These are phyloP conservation scores for Helicostylum pulchrum DNA, from an alignment of 192 early-diverging fungal species.

Conservation along the genomic window DNA sequence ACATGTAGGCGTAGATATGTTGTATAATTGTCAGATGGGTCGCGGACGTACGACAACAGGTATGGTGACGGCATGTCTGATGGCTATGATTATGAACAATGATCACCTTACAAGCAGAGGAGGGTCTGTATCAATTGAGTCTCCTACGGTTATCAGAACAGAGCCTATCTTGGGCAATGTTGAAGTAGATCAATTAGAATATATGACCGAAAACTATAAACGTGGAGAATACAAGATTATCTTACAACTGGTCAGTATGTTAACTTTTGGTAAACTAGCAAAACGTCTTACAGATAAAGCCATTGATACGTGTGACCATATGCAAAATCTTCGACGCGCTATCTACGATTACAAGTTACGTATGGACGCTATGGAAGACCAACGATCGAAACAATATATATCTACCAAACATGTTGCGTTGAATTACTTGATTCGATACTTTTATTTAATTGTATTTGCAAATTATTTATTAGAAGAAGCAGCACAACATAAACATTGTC, in stretches of 20 bases:
- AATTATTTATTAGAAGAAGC: conserved; percentile 55
- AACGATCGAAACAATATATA: conserved; percentile 34
- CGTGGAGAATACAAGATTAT: conserved; percentile 57
- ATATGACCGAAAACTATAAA: conserved; percentile 22
- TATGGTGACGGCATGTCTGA: conserved; percentile 50
- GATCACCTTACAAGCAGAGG: neutral
- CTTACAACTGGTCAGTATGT: conserved; percentile 49
- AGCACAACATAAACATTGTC: conserved; percentile 20
- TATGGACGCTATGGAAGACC: conserved; percentile 39
- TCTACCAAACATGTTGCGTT: conserved; percentile 38
- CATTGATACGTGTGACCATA: conserved; percentile 61
- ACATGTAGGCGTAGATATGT: conserved; percentile 37
- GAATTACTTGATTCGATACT: conserved; percentile 65
- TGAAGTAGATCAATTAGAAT: conserved; percentile 26
- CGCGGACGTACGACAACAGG: conserved; percentile 64
- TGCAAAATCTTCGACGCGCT: conserved; percentile 58
- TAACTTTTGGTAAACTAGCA: conserved; percentile 54
- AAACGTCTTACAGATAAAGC: conserved; percentile 54
- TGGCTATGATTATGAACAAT: conserved; percentile 51
- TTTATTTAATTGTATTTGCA: conserved; percentile 64
- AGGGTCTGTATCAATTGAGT: neutral
- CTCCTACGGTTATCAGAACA: neutral
- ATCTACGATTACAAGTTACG: conserved; percentile 58
- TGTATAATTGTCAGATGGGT: conserved; percentile 72
- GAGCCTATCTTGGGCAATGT: neutral